These are phyloP conservation scores for Talaromyces trachyspermus DNA, from an alignment of 495 filamentous ascomycete species.

Conservation along the genomic window DNA sequence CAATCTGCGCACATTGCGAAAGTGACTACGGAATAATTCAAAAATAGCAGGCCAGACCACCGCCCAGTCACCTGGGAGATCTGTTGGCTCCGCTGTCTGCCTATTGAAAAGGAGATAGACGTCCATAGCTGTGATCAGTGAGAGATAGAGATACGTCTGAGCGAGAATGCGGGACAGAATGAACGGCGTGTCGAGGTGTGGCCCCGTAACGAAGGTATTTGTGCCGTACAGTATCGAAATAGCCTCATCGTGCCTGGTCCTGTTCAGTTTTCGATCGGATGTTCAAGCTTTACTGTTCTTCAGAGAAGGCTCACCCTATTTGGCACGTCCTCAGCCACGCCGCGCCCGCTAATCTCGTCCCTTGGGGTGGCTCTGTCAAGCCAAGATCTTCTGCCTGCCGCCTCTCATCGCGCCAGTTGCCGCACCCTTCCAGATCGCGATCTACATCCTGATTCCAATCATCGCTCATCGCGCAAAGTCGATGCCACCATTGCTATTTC, in stretches of 20 bases:
- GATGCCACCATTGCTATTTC: conserved; percentile 15
- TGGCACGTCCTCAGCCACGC: conserved; percentile 15
- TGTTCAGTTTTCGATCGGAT: neutral
- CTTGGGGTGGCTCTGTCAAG: neutral
- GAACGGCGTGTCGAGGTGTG: conserved; percentile 8
- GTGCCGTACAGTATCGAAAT: conserved; percentile 13
- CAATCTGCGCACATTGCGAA: conserved; percentile 5
- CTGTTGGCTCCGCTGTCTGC: neutral
- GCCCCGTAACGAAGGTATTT: conserved; percentile 10
- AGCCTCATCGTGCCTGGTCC: conserved; percentile 13
- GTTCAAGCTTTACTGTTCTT: neutral
- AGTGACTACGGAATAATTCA: conserved; percentile 1
- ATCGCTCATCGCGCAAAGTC: conserved; percentile 9
- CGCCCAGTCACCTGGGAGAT: too few species aligned
- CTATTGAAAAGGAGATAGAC: conserved; percentile 1
- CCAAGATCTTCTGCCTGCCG: neutral
- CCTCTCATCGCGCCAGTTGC: conserved; percentile 5
- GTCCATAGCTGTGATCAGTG: conserved; percentile 12
- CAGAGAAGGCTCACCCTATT: conserved; percentile 11
- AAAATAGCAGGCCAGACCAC: conserved; percentile 8
- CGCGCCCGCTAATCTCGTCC: conserved; percentile 9
- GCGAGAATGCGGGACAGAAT: conserved; percentile 9
- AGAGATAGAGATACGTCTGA: conserved; percentile 1
- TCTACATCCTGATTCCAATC: too few species aligned
- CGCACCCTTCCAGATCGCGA: conserved; percentile 1